A percentile compares a stretch with the other conserved stretches of the same genome.
Evolutionary conservation across 2,329 filamentous ascomycete species (phyloP).

Genomic region (Emericellopsis cladophorae): DNA sequence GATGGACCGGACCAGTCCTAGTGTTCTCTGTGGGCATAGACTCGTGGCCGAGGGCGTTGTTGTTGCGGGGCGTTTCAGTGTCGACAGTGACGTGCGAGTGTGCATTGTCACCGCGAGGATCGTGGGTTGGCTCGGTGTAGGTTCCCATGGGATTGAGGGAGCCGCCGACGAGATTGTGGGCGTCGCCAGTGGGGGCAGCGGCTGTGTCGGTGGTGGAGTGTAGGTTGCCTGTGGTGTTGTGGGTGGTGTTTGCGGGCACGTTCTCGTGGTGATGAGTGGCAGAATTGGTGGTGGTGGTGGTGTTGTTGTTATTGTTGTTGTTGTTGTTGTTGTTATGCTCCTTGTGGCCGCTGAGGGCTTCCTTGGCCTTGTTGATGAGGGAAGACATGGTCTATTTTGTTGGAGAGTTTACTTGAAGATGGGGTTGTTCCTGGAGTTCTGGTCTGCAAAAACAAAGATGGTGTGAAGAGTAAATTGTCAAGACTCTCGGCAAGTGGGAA

Average conservation of each 20-base stretch:
- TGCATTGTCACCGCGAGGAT: not conserved
- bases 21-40: not conserved
- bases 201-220: not conserved
- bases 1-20: slow-evolving; percentile 2
- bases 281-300: not conserved
- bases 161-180: not conserved
- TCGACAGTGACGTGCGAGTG: not conserved
- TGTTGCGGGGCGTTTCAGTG: not conserved
- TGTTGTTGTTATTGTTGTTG: no score
- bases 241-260: not conserved
- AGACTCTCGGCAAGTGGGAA: not conserved
- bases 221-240: not conserved
- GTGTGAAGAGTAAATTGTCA: not conserved
- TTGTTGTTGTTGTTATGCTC: not conserved
- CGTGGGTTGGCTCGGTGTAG: not conserved
- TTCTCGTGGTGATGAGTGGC: not conserved
- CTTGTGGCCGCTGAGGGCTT: slow-evolving; percentile 18
- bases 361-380: slow-evolving; percentile 38
- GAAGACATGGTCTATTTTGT: slow-evolving; percentile 26
- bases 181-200: not conserved
- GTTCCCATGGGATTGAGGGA: not conserved
- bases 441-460: not conserved
- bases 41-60: not conserved
- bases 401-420: not conserved
- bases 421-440: not conserved